phyloP scores from a whole-genome alignment of 2,329 filamentous ascomycete genomes.

The Colletotrichum agaves region DNA sequence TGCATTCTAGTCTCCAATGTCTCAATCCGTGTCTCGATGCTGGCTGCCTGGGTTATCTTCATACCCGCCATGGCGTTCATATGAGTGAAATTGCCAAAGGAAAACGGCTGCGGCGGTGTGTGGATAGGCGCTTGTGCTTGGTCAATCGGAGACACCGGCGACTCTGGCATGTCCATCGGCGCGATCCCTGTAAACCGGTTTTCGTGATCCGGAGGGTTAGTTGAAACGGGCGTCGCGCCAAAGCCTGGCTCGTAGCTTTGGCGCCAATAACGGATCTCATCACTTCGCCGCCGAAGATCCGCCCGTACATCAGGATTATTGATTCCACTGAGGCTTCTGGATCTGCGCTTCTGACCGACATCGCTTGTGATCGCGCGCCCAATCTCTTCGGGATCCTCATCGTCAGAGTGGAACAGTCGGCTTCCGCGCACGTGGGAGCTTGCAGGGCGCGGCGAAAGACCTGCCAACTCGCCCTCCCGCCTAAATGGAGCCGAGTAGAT shows the following conservation, averaged over 20 bases:
- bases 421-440: slow-evolving; percentile 66
- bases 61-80: slow-evolving; percentile 62
- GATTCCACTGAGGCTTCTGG: slow-evolving; percentile 63
- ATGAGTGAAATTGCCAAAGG: slow-evolving; percentile 60
- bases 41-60: slow-evolving; percentile 67
- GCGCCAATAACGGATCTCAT: slow-evolving; percentile 73
- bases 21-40: slow-evolving; percentile 63
- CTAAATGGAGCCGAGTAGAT: slow-evolving; percentile 50
- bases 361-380: slow-evolving; percentile 72
- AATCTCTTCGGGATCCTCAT: slow-evolving; percentile 64
- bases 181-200: slow-evolving; percentile 45
- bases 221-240: slow-evolving; percentile 61
- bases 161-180: slow-evolving; percentile 47
- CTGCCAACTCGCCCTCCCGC: slow-evolving; percentile 58
- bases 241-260: slow-evolving; percentile 65
- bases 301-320: slow-evolving; percentile 23
- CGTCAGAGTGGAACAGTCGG: slow-evolving; percentile 46
- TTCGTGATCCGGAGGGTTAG: slow-evolving; percentile 52
- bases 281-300: slow-evolving; percentile 62
- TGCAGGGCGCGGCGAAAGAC: slow-evolving; percentile 70
- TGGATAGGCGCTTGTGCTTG: slow-evolving; percentile 44
- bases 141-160: slow-evolving; percentile 44
- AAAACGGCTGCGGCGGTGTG: slow-evolving; percentile 62
- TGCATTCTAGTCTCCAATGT: slow-evolving; percentile 63
- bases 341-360: slow-evolving; percentile 62